Evolutionary conservation across 805 yeast genomes (phyloP), one percentile per base, ranked within the genome.

Genomic region (Hanseniaspora lachancei): DNA sequence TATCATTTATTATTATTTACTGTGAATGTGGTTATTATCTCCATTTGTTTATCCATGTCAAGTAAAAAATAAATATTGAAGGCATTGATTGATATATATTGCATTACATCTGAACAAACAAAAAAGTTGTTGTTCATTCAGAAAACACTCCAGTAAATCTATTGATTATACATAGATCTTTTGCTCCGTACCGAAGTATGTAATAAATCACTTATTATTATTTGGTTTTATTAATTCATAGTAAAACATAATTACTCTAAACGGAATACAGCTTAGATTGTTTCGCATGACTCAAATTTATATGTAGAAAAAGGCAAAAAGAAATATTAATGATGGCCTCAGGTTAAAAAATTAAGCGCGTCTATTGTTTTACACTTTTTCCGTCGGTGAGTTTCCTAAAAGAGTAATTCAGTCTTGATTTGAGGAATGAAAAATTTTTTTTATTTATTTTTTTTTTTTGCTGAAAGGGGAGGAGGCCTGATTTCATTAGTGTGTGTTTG

Each of bases 391-490:
- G 35, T 23, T 6, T 29, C 47, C 47, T 15, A 44, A 44, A 44
- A 44, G 23, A 35, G 36, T 27, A 44, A 44, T n/a, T n/a, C 8
- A 5, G 18, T 44, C 35, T 8, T 41, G 44, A 15, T 44, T 44
- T 44, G 47, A 44, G 47, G 47, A 44, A 18, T 44, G 47, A 44
- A 44, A 44, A 44, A 20, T 43, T 18, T 43, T 16, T 16, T 43
- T 10, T 41, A 6, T 21, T 23, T 23, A 23, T 23, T 23, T 23
- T 41, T 15, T 23, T 23, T 24, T 23, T 41, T 15, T 36, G 40
- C 20, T 36, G 35, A 32, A 32, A 32, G 35, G 35, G 15, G 15
- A 32, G 35, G 35, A 32, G 15, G 2, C 21, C 21, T 23, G 16
- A 4, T 15, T 3, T 18, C 10, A 20, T 1, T 21, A 7, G 18